Evolutionary conservation across 1,139 yeast species (phyloP).

Genomic region (Hyphopichia fennica): DNA sequence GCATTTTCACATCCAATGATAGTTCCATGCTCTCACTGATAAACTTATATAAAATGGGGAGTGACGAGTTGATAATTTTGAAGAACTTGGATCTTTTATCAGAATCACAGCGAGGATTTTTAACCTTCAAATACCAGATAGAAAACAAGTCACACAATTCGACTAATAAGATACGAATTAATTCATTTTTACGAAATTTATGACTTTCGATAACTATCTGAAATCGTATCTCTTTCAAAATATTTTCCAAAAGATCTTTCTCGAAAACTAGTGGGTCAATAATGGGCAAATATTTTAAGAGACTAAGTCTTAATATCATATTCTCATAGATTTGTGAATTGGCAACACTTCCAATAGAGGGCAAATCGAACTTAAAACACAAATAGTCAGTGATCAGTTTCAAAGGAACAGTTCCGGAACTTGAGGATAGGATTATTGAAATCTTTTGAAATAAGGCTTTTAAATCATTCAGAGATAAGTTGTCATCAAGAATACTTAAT

Average conservation of each 20-base stretch:
- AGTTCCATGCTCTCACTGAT: slow-evolving; percentile 3
- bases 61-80: slow-evolving; percentile 8
- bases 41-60: slow-evolving; percentile 9
- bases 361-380: slow-evolving; percentile 7
- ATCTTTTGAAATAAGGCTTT: slow-evolving; percentile 10
- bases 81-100: slow-evolving; percentile 1
- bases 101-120: background rate
- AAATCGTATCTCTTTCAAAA: background rate
- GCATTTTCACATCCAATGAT: slow-evolving; percentile 5
- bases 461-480: slow-evolving; percentile 12
- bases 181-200: background rate
- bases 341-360: slow-evolving; percentile 6
- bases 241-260: background rate
- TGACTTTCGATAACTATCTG: background rate
- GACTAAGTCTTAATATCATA: slow-evolving; percentile 10
- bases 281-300: slow-evolving; percentile 10
- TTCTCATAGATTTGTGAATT: slow-evolving; percentile 4
- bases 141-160: background rate
- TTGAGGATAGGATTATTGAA: slow-evolving; percentile 7
- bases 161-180: background rate
- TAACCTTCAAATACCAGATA: slow-evolving; percentile 3
- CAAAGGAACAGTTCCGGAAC: slow-evolving; percentile 10
- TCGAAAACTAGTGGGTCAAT: background rate
- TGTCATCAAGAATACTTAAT: slow-evolving; percentile 18
- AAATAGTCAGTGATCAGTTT: slow-evolving; percentile 18